Conservation (phyloP, 2,329 filamentous ascomycete species). For the Coccinonectria pachysandricola region DNA sequence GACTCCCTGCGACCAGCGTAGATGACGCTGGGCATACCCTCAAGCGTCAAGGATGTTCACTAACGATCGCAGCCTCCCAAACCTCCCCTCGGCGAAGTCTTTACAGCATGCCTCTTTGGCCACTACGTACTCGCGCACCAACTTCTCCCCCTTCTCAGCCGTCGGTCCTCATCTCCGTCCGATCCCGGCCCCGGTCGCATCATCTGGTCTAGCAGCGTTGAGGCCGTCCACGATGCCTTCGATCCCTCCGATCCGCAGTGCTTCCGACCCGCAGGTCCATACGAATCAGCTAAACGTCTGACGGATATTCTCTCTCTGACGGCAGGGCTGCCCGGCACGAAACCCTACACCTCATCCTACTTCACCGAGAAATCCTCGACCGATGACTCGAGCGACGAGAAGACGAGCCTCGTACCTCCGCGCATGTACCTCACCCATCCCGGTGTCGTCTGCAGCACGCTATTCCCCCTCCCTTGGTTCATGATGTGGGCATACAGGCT, state of each 20-base stretch:
- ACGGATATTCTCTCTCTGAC: conserved; percentile 78
- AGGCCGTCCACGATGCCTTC: conserved; percentile 48
- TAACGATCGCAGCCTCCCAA: conserved; percentile 32
- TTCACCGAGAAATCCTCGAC: conserved; percentile 34
- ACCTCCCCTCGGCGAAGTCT: conserved; percentile 66
- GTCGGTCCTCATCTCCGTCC: conserved; percentile 28
- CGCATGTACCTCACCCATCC: conserved; percentile 75
- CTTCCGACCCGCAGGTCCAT: conserved; percentile 51
- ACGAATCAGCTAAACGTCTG: conserved; percentile 80
- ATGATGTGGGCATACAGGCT: conserved; percentile 60
- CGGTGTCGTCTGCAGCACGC: conserved; percentile 72
- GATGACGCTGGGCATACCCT: conserved; percentile 2
- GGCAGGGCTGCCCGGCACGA: conserved; percentile 52
- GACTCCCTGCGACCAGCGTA: not conserved
- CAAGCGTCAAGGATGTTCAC: too few relatives aligned
- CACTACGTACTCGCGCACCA: conserved; percentile 85
- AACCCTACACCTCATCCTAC: conserved; percentile 46
- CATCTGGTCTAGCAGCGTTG: conserved; percentile 80
- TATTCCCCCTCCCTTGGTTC: conserved; percentile 63
- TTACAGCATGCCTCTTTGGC: conserved; percentile 87
- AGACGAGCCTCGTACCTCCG: conserved; percentile 31
- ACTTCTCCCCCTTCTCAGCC: conserved; percentile 61
- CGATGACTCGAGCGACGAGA: conserved; percentile 12
- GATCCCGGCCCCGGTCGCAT: conserved; percentile 49
- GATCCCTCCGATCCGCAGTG: conserved; percentile 66